Evolutionary conservation across 495 filamentous ascomycete species (phyloP).

Genomic region (Elasticomyces elasticus): DNA sequence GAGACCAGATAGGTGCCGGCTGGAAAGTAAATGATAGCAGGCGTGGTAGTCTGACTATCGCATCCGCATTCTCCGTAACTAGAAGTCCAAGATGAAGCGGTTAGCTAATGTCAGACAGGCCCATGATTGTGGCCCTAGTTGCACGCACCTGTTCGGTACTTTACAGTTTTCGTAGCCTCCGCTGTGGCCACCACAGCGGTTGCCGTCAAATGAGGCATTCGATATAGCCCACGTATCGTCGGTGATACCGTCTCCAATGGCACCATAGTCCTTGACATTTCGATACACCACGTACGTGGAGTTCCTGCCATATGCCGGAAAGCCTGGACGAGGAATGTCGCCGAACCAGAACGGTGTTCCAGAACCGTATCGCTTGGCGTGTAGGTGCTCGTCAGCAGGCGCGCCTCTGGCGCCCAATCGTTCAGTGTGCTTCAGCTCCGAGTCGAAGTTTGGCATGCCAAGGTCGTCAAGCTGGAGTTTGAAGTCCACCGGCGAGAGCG

Average conservation of each 20-base stretch:
- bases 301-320: slow-evolving; percentile 24
- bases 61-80: too few species aligned
- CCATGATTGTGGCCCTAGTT: too few species aligned
- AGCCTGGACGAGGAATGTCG: slow-evolving; percentile 22
- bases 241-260: slow-evolving; percentile 58
- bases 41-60: slow-evolving; percentile 65
- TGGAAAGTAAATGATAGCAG: slow-evolving; percentile 32
- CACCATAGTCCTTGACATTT: slow-evolving; percentile 61
- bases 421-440: background rate
- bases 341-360: slow-evolving; percentile 16
- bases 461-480: background rate
- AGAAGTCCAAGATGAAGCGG: too few species aligned
- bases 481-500: slow-evolving; percentile 5
- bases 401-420: too few species aligned
- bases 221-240: slow-evolving; percentile 92
- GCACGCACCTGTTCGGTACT: too few species aligned
- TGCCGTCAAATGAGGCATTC: slow-evolving; percentile 62
- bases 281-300: slow-evolving; percentile 63
- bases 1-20: slow-evolving; percentile 28
- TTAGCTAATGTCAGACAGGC: too few species aligned
- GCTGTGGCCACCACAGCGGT: slow-evolving; percentile 69
- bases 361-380: slow-evolving; percentile 15
- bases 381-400: slow-evolving; percentile 6
- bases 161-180: too few species aligned
- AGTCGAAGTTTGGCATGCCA: background rate